Conservation (phyloP, 139 green algal species). For the Ettlia oleoabundans region DNA sequence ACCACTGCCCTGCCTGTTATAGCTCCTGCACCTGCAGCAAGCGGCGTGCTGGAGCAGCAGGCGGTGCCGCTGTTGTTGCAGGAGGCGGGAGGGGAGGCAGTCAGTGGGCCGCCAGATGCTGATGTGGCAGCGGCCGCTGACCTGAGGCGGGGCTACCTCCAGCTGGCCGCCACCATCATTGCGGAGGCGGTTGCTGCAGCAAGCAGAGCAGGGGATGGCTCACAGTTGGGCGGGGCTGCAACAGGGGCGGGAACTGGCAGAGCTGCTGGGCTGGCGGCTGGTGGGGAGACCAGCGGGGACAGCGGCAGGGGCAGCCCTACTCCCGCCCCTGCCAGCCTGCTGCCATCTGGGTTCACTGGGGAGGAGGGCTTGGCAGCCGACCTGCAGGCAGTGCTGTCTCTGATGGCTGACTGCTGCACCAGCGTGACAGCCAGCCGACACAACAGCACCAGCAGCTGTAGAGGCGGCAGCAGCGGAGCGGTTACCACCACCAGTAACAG, state of each 20-base stretch:
- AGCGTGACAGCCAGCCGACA: neutral
- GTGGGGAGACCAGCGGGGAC: too few species aligned
- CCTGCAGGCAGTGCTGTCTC: conserved; percentile 8
- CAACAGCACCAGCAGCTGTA: neutral
- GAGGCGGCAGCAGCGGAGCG: conserved; percentile 30
- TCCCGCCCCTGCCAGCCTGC: too few species aligned
- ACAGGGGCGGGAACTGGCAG: too few species aligned
- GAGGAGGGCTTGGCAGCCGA: conserved; percentile 6
- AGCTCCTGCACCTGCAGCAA: neutral
- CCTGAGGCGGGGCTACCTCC: neutral
- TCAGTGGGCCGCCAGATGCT: neutral
- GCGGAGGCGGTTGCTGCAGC: neutral
- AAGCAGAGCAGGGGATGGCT: too few species aligned
- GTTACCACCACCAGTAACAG: neutral
- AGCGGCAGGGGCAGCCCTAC: too few species aligned
- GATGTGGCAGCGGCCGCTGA: neutral
- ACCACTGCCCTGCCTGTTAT: too few species aligned
- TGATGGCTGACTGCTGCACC: conserved; percentile 22
- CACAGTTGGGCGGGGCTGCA: too few species aligned
- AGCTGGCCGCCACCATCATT: too few species aligned
- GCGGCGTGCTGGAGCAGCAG: neutral
- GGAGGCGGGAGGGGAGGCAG: neutral
- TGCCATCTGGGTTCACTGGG: neutral
- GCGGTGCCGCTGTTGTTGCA: neutral
- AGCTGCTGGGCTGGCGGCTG: too few species aligned